Conservation (phyloP, 768 basidiomycete species). For the Trametes cubensis region DNA sequence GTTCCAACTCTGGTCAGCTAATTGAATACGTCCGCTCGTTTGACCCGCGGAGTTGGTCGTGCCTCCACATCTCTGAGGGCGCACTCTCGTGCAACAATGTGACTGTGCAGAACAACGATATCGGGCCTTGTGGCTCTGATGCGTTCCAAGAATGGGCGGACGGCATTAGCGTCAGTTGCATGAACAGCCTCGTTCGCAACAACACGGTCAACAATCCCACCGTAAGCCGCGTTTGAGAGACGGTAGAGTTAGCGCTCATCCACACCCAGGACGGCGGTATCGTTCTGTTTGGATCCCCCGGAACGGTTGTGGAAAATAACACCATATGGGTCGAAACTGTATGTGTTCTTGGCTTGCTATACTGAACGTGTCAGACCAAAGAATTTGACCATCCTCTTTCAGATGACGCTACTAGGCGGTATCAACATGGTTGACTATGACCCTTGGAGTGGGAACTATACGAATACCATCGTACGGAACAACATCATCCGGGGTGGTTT, state of each 20-base stretch:
- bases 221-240: constrained; percentile 15
- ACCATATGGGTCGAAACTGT: constrained; percentile 74
- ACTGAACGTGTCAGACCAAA: not conserved
- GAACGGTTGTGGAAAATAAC: constrained; percentile 73
- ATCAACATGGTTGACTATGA: constrained; percentile 78
- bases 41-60: constrained; percentile 82
- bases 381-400: not conserved
- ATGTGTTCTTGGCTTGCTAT: constrained; percentile 30
- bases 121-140: constrained; percentile 76
- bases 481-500: constrained; percentile 74
- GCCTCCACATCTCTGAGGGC: constrained; percentile 78
- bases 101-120: constrained; percentile 78
- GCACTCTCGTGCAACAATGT: constrained; percentile 61
- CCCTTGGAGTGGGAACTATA: constrained; percentile 70
- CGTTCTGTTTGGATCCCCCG: constrained; percentile 76
- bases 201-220: constrained; percentile 75
- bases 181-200: constrained; percentile 59
- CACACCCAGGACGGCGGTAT: constrained; percentile 66
- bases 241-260: not conserved
- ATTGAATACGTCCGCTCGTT: constrained; percentile 77
- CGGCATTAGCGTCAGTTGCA: constrained; percentile 76
- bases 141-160: constrained; percentile 77
- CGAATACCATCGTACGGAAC: constrained; percentile 63
- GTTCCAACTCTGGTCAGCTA: constrained; percentile 67
- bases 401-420: constrained; percentile 74